These are phyloP conservation scores for Chloris gayana DNA, from an alignment of 176 grass and related monocot genomes.

Conservation along the genomic window DNA sequence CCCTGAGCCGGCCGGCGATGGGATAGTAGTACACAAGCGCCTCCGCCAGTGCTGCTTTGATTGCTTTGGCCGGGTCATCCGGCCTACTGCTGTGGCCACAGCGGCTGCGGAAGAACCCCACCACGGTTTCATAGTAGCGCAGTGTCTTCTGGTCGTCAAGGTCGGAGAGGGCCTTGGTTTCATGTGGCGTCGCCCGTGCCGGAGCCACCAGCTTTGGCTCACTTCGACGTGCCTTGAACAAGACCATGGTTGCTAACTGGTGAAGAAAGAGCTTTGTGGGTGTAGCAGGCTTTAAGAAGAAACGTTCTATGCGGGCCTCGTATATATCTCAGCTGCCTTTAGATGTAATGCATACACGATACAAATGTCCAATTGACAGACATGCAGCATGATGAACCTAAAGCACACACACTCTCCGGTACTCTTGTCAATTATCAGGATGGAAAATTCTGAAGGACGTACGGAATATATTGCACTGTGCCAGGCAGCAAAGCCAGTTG, in stretches of 20 bases:
- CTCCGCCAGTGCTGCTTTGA: constrained; percentile 36
- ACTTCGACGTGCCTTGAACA: constrained; percentile 27
- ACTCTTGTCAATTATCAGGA: background rate
- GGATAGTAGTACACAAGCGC: constrained; percentile 64
- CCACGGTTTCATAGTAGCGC: constrained; percentile 46
- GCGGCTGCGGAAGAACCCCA: constrained; percentile 31
- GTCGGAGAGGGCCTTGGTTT: constrained; percentile 41
- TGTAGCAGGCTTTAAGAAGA: background rate
- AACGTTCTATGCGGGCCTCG: background rate
- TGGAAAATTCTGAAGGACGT: background rate
- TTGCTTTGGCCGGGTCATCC: constrained; percentile 8
- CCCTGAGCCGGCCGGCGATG: constrained; percentile 57
- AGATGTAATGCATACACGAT: background rate
- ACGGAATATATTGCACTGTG: background rate
- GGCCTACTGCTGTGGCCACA: background rate
- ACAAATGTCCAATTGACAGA: background rate
- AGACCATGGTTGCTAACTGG: constrained; percentile 1
- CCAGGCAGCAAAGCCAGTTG: too few relatives aligned
- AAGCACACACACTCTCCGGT: background rate
- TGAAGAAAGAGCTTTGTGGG: background rate
- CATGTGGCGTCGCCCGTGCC: constrained; percentile 11
- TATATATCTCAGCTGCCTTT: background rate
- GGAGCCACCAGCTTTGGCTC: constrained; percentile 30
- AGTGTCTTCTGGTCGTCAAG: constrained; percentile 48
- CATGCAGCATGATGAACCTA: background rate